A percentile compares a stretch with the other conserved stretches of the same genome.
These are phyloP conservation scores for Ceratorhiza oryzae-sativae DNA, from an alignment of 1,284 basidiomycete genomes.

Conservation along the genomic window DNA sequence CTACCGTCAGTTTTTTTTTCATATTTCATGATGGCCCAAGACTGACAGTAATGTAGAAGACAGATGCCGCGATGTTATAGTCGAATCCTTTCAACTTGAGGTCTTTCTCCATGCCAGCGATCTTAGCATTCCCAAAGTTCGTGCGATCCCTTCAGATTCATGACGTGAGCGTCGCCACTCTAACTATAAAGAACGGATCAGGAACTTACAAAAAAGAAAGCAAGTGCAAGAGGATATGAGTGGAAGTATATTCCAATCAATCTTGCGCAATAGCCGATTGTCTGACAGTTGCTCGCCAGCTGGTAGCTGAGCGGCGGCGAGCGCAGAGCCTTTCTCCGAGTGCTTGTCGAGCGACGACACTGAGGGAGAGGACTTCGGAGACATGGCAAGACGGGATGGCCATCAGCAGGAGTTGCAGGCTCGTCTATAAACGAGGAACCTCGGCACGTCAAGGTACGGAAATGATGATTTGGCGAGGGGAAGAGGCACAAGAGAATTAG, in stretches of 20 bases:
- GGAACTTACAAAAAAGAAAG: constrained; percentile 41
- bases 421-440: constrained; percentile 1
- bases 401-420: not conserved
- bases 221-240: constrained; percentile 40
- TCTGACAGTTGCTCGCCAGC: constrained; percentile 17
- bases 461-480: not conserved
- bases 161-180: not conserved
- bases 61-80: constrained; percentile 40
- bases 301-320: constrained; percentile 4
- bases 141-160: constrained; percentile 16
- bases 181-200: not conserved
- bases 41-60: constrained; percentile 41
- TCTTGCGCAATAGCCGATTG: constrained; percentile 39
- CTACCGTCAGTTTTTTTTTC: not conserved
- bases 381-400: not conserved
- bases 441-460: constrained; percentile 23
- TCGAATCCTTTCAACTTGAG: constrained; percentile 41
- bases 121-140: constrained; percentile 35
- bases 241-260: constrained; percentile 43
- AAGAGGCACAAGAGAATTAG: not conserved
- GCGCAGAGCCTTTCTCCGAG: constrained; percentile 19
- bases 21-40: too few species aligned
- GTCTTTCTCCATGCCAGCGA: constrained; percentile 39
- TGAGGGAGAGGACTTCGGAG: not conserved
- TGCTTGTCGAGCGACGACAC: constrained; percentile 13